Percentiles rank a stretch among this genome's conserved stretches.
These are phyloP conservation scores for Leishmania major DNA, from an alignment of 208 protist species.

Conservation along the genomic window DNA sequence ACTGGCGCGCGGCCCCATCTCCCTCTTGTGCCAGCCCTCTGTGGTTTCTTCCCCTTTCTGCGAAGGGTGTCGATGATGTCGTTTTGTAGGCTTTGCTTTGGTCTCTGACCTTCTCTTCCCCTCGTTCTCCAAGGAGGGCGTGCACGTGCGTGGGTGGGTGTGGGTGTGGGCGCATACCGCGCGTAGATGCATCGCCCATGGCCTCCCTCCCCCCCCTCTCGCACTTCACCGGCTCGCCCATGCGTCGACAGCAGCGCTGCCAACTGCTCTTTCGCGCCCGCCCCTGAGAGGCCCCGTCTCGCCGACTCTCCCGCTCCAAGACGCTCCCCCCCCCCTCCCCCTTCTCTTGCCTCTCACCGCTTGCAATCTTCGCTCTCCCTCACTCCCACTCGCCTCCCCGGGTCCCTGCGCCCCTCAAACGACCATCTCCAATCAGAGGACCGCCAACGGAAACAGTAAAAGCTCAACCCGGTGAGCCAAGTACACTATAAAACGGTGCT, in stretches of 20 bases:
- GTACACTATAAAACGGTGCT: too few relatives aligned
- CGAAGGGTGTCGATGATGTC: background rate
- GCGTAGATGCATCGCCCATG: background rate
- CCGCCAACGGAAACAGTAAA: too few relatives aligned
- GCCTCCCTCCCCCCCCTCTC: background rate
- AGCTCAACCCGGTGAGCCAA: too few relatives aligned
- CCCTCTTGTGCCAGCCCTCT: too few relatives aligned
- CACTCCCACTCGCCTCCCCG: too few relatives aligned
- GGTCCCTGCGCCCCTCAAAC: too few relatives aligned
- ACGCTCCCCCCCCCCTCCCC: background rate
- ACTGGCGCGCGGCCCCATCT: background rate
- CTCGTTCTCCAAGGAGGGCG: too few relatives aligned
- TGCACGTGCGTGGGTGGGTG: background rate
- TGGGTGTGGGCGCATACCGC: background rate
- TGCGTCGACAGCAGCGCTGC: background rate
- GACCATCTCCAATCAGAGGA: too few relatives aligned
- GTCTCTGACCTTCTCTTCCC: too few relatives aligned
- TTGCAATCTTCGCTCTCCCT: too few relatives aligned
- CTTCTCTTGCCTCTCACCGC: background rate
- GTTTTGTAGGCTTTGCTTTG: background rate
- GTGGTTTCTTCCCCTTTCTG: background rate
- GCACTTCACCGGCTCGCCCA: slow-evolving; percentile 5
- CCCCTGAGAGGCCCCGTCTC: background rate
- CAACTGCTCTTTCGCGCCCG: background rate
- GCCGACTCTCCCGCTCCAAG: background rate